A percentile compares a stretch with the other conserved stretches of the same genome.
These are phyloP conservation scores for Paracoccidioides lutzii DNA, from an alignment of 2,329 filamentous ascomycete species.

Conservation along the genomic window DNA sequence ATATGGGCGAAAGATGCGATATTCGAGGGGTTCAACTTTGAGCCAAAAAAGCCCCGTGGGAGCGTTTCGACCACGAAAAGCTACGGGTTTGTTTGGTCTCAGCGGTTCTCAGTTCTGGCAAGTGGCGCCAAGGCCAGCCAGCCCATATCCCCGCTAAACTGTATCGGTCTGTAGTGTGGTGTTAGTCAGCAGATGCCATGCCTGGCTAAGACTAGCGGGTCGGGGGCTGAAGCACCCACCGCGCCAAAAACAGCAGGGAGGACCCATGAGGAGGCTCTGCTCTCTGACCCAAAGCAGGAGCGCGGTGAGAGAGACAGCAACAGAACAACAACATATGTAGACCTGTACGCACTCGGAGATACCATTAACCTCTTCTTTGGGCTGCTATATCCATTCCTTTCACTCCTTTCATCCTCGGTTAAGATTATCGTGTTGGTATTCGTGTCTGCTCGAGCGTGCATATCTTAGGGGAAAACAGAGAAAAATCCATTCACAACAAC, in stretches of 20 bases:
- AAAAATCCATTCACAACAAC: background rate
- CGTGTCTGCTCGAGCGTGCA: background rate
- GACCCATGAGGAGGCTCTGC: background rate
- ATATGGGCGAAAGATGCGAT: background rate
- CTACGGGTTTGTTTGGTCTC: background rate
- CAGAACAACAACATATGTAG: background rate
- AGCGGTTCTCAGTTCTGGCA: background rate
- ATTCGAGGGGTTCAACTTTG: no score
- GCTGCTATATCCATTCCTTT: background rate
- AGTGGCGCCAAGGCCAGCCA: background rate
- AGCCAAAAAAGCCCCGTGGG: background rate
- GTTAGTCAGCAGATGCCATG: background rate
- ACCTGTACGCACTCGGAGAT: background rate
- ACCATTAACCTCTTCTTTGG: background rate
- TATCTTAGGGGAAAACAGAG: background rate
- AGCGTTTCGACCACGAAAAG: background rate
- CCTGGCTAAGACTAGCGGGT: background rate
- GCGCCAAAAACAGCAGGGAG: background rate
- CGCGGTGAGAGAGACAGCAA: background rate
- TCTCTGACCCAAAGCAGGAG: background rate
- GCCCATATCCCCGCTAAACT: background rate
- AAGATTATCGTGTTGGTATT: no score
- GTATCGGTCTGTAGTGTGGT: background rate
- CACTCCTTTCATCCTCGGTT: no score
- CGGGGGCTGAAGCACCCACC: constrained; percentile 5